Conservation (phyloP, 1,284 basidiomycete genomes). For the Cutaneotrichosporon mucoides region DNA sequence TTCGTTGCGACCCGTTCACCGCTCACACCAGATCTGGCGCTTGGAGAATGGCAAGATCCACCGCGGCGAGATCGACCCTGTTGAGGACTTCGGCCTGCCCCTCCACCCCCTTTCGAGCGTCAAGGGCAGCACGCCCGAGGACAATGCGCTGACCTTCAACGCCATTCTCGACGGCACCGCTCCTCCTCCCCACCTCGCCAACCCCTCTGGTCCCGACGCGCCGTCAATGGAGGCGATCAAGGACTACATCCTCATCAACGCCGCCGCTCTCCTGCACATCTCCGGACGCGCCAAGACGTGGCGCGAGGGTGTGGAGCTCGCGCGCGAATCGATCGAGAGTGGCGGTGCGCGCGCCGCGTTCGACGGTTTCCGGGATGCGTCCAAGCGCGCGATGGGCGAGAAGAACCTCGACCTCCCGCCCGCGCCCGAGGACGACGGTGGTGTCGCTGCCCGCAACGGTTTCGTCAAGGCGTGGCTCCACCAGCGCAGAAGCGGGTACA, state of each 20-base stretch:
- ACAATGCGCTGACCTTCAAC: slow-evolving; percentile 57
- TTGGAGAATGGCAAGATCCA: slow-evolving; percentile 50
- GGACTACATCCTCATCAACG: slow-evolving; percentile 81
- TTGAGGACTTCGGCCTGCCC: slow-evolving; percentile 63
- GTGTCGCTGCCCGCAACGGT: slow-evolving; percentile 49
- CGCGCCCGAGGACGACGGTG: slow-evolving; percentile 46
- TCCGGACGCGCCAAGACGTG: slow-evolving; percentile 67
- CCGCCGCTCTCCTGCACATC: slow-evolving; percentile 74
- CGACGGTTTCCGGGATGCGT: slow-evolving; percentile 54
- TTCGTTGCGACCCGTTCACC: neutral
- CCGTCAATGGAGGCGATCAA: slow-evolving; percentile 58
- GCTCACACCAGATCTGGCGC: slow-evolving; percentile 50
- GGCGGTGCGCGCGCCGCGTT: slow-evolving; percentile 74
- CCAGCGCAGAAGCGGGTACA: slow-evolving; percentile 14
- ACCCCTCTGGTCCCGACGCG: slow-evolving; percentile 50
- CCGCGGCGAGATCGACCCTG: slow-evolving; percentile 49
- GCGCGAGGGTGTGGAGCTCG: slow-evolving; percentile 67
- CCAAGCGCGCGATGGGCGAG: slow-evolving; percentile 46
- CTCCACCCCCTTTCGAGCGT: slow-evolving; percentile 67
- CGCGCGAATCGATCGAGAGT: slow-evolving; percentile 65
- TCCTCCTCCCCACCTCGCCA: slow-evolving; percentile 41
- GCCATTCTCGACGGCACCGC: slow-evolving; percentile 51
- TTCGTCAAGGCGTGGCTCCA: slow-evolving; percentile 46
- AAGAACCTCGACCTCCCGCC: slow-evolving; percentile 28
- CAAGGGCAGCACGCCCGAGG: slow-evolving; percentile 64